Evolutionary conservation across 176 grass and related monocot genomes (phyloP), one percentile per base, ranked within the genome.

Genomic region (Phragmites australis): DNA sequence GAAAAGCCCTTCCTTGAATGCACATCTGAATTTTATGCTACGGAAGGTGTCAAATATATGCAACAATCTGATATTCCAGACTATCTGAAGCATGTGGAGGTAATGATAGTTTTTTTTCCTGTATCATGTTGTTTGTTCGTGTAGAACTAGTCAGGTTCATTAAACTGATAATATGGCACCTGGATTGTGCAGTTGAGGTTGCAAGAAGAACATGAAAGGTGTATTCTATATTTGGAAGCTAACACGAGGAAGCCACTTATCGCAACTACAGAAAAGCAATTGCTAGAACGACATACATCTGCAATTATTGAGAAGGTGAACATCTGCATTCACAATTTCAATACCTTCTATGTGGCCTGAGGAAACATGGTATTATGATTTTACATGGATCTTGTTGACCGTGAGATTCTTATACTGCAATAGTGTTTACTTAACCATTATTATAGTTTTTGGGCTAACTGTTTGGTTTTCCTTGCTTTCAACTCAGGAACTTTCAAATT

Each of bases 131-230:
- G 27, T 54, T 50, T 86, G 25, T 55, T 86, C 17, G 48, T 27
- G 58, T 68, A 79, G 46, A 77, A 44, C 42, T 46, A 30, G 37
- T 40, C 80, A 42, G 62, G 48, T 43, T 45, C 78, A 78, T 2
- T 23, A 70, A 77, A 84, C 57, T 74, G 72, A 84, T 84, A 65
- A 47, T 43, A 49, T 70, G 60, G 31, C 76, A 49, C 25, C 65
- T 57, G 49, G 42, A 76, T 79, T 90, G 43, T 93, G 63, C 86
- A 99, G 97, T 91, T 83, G 77, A 91, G 97, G 86, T 95, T 99
- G 88, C 90, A 99, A 73, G 97, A 99, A 89, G 97, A 99, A 78
- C 86, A 99, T 55, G 97, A 99, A 83, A 99, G 93, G 85, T 96
- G 93, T 65, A 91, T 99, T 80, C 63, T 99, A 41, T 99, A 99